These are phyloP conservation scores for Thelonectria blattea DNA, from an alignment of 2,329 filamentous ascomycete genomes.

Conservation along the genomic window DNA sequence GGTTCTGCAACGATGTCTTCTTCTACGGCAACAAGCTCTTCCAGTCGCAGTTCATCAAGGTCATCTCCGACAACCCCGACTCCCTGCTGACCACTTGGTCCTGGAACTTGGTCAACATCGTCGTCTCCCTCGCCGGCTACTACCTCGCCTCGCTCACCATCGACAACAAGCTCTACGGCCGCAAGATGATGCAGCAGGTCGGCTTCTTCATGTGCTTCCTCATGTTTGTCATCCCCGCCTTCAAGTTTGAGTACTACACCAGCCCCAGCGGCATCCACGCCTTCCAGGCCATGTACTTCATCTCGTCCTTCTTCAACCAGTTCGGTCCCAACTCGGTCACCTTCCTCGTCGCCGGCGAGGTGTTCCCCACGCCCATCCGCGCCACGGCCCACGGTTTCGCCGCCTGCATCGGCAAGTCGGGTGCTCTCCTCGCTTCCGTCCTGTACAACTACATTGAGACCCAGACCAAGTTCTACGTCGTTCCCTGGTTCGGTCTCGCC, in stretches of 20 bases:
- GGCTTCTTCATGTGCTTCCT: constrained; percentile 94
- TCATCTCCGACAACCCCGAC: constrained; percentile 71
- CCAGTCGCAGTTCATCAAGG: constrained; percentile 86
- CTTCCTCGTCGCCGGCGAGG: constrained; percentile 94
- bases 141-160: constrained; percentile 88
- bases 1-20: constrained; percentile 98
- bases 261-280: constrained; percentile 71
- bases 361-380: constrained; percentile 93
- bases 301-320: constrained; percentile 98
- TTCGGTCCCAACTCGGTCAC: constrained; percentile 96
- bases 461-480: constrained; percentile 85
- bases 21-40: constrained; percentile 99
- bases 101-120: constrained; percentile 92
- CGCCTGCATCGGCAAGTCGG: constrained; percentile 88
- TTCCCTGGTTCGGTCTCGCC: constrained; percentile 92
- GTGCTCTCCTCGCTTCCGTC: constrained; percentile 84
- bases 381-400: constrained; percentile 94
- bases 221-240: constrained; percentile 90
- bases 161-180: constrained; percentile 95
- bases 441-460: constrained; percentile 94
- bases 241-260: constrained; percentile 86
- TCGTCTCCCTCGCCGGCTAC: constrained; percentile 85
- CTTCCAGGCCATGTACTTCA: constrained; percentile 99
- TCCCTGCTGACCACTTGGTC: constrained; percentile 88
- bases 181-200: constrained; percentile 94